Percentiles rank a stretch among this genome's conserved stretches.
phyloP scores from a whole-genome alignment of 129 eudicot genomes.

The Logfia minima region DNA sequence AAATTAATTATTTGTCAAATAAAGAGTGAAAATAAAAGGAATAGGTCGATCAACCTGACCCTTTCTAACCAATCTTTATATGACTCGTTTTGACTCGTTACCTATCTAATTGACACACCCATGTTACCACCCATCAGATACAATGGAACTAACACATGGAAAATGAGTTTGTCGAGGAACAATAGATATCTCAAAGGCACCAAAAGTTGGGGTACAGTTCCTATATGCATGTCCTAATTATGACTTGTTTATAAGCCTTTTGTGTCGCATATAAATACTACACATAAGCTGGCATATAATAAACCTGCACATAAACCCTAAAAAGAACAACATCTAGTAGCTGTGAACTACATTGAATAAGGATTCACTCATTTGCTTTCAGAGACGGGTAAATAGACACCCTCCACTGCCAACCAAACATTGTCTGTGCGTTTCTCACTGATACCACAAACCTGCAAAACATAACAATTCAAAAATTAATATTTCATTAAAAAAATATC shows the following conservation, averaged over 20 bases:
- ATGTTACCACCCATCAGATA: background rate
- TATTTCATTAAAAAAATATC: background rate
- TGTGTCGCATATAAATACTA: conserved; percentile 8
- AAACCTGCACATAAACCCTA: conserved; percentile 1
- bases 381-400: conserved; percentile 75
- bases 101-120: background rate
- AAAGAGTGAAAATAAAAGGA: background rate
- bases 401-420: conserved; percentile 96
- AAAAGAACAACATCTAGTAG: background rate
- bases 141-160: background rate
- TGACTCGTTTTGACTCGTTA: background rate
- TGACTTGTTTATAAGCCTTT: conserved; percentile 8
- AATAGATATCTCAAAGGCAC: conserved; percentile 9
- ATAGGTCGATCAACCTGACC: background rate
- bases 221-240: conserved; percentile 6
- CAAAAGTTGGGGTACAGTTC: conserved; percentile 21
- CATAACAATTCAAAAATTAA: background rate
- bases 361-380: conserved; percentile 47
- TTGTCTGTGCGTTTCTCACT: conserved; percentile 75
- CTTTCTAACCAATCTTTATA: background rate
- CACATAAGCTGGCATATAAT: conserved; percentile 12
- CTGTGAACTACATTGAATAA: conserved; percentile 5
- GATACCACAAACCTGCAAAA: conserved; percentile 86
- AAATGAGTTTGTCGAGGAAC: conserved; percentile 3
- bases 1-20: background rate